These are phyloP conservation scores for Cyclocybe cylindracea DNA, from an alignment of 768 basidiomycete species.

Conservation along the genomic window DNA sequence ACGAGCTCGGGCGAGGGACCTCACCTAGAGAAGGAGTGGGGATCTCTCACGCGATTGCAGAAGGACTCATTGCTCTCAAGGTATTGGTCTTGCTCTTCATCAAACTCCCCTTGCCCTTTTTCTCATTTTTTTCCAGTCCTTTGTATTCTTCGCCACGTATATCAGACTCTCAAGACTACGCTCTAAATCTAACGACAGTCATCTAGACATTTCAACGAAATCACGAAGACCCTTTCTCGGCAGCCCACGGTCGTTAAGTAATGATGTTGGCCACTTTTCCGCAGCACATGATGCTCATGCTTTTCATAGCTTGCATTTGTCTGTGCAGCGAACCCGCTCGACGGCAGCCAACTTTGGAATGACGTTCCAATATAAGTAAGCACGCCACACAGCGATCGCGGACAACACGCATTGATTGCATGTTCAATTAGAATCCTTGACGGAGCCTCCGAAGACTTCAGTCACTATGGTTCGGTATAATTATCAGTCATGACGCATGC, in stretches of 20 bases:
- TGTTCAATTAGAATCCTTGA: constrained; percentile 61
- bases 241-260: constrained; percentile 84
- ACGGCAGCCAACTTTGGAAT: constrained; percentile 64
- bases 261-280: constrained; percentile 19
- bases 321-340: constrained; percentile 65
- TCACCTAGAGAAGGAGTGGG: constrained; percentile 81
- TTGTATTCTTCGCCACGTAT: constrained; percentile 91
- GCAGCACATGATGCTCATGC: not conserved
- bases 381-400: too few relatives aligned
- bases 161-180: constrained; percentile 11
- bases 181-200: constrained; percentile 1
- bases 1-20: constrained; percentile 94
- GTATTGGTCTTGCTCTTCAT: constrained; percentile 35
- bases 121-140: constrained; percentile 48
- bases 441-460: constrained; percentile 58
- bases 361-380: constrained; percentile 77
- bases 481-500: not conserved
- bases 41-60: constrained; percentile 83
- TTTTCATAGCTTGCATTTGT: constrained; percentile 71
- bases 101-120: not conserved
- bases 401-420: not conserved
- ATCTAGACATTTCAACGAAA: constrained; percentile 76
- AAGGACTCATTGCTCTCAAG: constrained; percentile 71
- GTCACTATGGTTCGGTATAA: constrained; percentile 67
- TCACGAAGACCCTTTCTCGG: constrained; percentile 72